Base-by-base conservation (phyloP, 2,329 filamentous ascomycete species). In the Calonectria hawksworthii region DNA sequence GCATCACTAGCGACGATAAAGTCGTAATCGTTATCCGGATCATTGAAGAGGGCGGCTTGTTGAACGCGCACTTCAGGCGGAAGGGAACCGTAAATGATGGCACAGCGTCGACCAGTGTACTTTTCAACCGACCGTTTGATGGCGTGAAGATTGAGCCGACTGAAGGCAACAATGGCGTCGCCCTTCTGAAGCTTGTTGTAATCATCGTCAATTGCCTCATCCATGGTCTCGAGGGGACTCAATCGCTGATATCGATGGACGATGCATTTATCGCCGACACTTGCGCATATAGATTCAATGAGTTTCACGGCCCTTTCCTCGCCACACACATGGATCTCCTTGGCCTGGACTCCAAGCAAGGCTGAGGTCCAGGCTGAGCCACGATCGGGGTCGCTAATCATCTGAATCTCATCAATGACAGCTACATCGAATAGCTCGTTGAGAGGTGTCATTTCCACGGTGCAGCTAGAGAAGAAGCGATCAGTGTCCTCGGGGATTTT, bases 341-440 rank as follows among this genome's bases (percentile, higher is more conserved):
- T 93, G 6, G 95, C 97, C 84, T 94, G 93, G 1, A 98, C 90
- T 44, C 97, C 97, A 7, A 99, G 88, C 18, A 99, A 88, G 2
- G 97, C 97, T 80, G 96, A 92, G 1, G 96, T 98, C 97, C 97
- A 99, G 3, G 96, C 96, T 93, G 94, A 98, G 2, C 98, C 97
- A 79, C 97, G 93, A 0, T 95, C 92, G 0, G 84, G 76, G 80
- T 96, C 93, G 21, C 92, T 93, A 78, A 99, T 95, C 97, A 99
- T 99, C 85, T 99, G 97, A 72, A 99, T 99, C 86, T 99, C 97
- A 82, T 99, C 97, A 76, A 99, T 96, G 78, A 99, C 96, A 1
- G 95, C 96, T 44, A 99, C 96, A 52, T 99, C 96, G 36, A 95
- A 92, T 2, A 84, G 83, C 5, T 85, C 78, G 79, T 86, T 89